Percentiles rank a stretch among this genome's conserved stretches.
phyloP scores from a whole-genome alignment of 345 rosid species.

The Populus pruinosa region DNA sequence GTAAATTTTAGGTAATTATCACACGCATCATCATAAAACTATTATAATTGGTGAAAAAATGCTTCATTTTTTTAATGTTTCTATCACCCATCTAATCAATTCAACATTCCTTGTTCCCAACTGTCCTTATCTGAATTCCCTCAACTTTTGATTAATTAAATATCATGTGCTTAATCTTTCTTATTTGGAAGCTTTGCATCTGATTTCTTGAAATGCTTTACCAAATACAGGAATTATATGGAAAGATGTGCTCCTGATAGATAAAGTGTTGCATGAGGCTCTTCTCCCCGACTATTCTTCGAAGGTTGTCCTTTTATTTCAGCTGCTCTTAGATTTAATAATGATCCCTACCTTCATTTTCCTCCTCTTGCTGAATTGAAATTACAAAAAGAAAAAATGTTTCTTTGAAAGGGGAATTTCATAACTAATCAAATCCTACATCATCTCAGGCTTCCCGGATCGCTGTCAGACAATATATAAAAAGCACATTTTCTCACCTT shows the following conservation, averaged over 20 bases:
- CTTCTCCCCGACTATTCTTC: slow-evolving; percentile 62
- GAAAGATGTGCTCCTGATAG: slow-evolving; percentile 84
- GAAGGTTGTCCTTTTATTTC: slow-evolving; percentile 50
- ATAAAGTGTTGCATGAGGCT: slow-evolving; percentile 76
- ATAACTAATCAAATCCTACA: slow-evolving; percentile 14
- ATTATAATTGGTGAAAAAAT: background rate
- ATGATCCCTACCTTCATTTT: background rate
- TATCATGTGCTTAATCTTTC: slow-evolving; percentile 9
- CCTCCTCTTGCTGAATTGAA: background rate
- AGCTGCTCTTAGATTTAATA: background rate
- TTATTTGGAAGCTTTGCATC: slow-evolving; percentile 7
- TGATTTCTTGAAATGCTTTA: slow-evolving; percentile 18
- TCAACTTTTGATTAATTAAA: background rate
- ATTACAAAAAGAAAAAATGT: background rate
- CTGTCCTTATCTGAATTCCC: slow-evolving; percentile 1
- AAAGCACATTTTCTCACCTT: slow-evolving; percentile 62
- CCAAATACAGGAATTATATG: slow-evolving; percentile 64
- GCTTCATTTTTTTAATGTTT: background rate
- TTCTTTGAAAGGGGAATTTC: slow-evolving; percentile 3
- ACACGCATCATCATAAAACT: background rate
- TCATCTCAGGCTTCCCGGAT: slow-evolving; percentile 74
- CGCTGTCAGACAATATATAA: slow-evolving; percentile 64
- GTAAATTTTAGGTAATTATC: background rate
- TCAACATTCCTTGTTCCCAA: background rate
- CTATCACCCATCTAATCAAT: background rate